These are phyloP conservation scores for Luffa acutangula DNA, from an alignment of 306 rosid species.

Conservation along the genomic window DNA sequence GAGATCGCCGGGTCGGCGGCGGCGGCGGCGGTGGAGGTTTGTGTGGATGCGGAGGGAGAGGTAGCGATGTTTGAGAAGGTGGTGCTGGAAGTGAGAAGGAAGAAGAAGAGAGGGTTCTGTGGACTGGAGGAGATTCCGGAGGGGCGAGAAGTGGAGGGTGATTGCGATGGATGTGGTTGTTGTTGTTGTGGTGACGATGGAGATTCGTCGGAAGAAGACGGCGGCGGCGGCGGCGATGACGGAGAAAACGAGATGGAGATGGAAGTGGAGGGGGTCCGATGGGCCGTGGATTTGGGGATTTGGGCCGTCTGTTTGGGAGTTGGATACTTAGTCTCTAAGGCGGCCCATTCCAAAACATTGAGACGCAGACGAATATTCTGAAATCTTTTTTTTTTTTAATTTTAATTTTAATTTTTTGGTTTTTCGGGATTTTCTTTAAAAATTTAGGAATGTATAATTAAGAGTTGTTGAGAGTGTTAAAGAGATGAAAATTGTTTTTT, in stretches of 20 bases:
- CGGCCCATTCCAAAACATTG: slow-evolving; percentile 27
- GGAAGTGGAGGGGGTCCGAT: slow-evolving; percentile 23
- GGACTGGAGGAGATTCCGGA: slow-evolving; percentile 41
- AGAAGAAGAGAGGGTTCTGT: slow-evolving; percentile 14
- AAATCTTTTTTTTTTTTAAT: neutral
- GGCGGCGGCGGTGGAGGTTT: slow-evolving; percentile 18
- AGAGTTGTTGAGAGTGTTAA: neutral
- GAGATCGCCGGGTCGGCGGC: slow-evolving; percentile 9
- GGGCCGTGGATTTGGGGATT: slow-evolving; percentile 45
- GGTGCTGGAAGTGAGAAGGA: slow-evolving; percentile 11
- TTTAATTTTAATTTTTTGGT: no score
- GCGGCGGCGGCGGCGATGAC: neutral
- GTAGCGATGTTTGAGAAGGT: slow-evolving; percentile 27
- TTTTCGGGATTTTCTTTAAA: no score
- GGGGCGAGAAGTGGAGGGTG: slow-evolving; percentile 17
- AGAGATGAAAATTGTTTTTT: no score
- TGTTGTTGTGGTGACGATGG: slow-evolving; percentile 2
- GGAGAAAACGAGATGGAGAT: neutral
- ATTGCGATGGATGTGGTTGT: slow-evolving; percentile 17
- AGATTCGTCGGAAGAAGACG: slow-evolving; percentile 14
- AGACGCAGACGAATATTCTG: slow-evolving; percentile 22
- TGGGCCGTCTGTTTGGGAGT: slow-evolving; percentile 54
- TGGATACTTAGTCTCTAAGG: slow-evolving; percentile 36
- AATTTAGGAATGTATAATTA: neutral
- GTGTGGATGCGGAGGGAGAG: slow-evolving; percentile 36